These are phyloP conservation scores for Xylaria arbuscula DNA, from an alignment of 2,329 filamentous ascomycete species.

Conservation along the genomic window DNA sequence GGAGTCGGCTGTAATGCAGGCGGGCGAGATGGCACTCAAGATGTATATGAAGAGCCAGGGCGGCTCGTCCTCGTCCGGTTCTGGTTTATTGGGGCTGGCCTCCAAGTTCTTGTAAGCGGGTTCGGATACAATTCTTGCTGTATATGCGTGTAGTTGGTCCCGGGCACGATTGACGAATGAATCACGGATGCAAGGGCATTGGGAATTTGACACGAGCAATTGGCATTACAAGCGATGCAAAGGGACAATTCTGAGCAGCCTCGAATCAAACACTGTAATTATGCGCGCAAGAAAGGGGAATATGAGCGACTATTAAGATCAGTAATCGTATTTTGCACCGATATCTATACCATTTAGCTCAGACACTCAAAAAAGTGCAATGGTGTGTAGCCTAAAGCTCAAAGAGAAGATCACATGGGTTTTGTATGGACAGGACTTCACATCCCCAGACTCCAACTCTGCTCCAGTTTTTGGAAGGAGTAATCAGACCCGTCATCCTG, in stretches of 20 bases:
- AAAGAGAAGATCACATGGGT: neutral
- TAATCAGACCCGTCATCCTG: slow-evolving; percentile 1
- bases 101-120: slow-evolving; percentile 48
- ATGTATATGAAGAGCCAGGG: slow-evolving; percentile 87
- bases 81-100: slow-evolving; percentile 46
- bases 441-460: too few relatives aligned
- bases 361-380: neutral
- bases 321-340: neutral
- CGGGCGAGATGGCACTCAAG: slow-evolving; percentile 88
- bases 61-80: slow-evolving; percentile 46
- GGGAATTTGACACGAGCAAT: neutral
- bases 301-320: neutral
- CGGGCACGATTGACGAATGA: neutral
- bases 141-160: neutral
- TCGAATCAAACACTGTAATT: neutral
- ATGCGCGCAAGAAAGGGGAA: neutral
- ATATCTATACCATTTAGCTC: neutral
- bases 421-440: too few relatives aligned
- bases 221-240: neutral
- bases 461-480: neutral
- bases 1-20: slow-evolving; percentile 80
- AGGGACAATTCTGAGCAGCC: neutral
- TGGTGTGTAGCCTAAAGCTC: neutral
- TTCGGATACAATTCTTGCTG: neutral
- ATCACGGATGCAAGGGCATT: neutral